Base-by-base conservation (phyloP, 2,329 filamentous ascomycete genomes). In the Ramularia endophylla region DNA sequence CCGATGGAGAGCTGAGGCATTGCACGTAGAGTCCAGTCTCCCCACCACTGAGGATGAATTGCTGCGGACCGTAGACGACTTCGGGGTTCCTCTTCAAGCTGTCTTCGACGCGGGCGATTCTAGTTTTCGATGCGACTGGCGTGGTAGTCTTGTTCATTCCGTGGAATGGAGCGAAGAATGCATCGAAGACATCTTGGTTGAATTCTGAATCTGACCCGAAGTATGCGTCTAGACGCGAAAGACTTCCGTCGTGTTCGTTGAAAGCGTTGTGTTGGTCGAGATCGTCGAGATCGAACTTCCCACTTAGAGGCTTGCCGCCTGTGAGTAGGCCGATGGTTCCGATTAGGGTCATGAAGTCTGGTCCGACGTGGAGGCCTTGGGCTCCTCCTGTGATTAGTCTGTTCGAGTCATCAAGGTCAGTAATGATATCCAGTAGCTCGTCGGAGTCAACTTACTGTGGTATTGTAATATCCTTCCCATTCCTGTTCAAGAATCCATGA, bases 191-290 rank as follows among this genome's bases (percentile, higher is more conserved):
- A 1, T 64, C 67, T 38, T 69, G 59, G 58, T 78, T 74, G 62
- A 78, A 78, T 36, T 67, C 40, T 48, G 71, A 65, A 47, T 71
- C 70, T 54, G 71, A 69, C n/a, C 73, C 74, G 40, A 73, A 65
- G 61, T 59, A 70, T 9, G 65, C 69, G 41, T 77, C 73, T 2
- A 60, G 50, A 19, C 73, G 73, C 29, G 68, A 71, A 16, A 19
- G 34, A 27, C 18, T 37, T 16, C 33, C 40, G 22, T 42, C 40
- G 15, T 42, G 33, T n/a, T 42, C 34, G 35, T 62, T 62, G 17
- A 38, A 15, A 8, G n/a, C 5, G 15, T 31, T 38, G n/a, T 28
- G 25, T 11, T 49, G 39, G 22, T 54, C 52, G 3, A 57, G 44
- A 37, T 54, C 40, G 43, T 54, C 47, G 16, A 56, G 48, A 31